Evolutionary conservation across 148 eudicot species (phyloP), one percentile per base, ranked within the genome.

Genomic region (Amaranthus cruentus): DNA sequence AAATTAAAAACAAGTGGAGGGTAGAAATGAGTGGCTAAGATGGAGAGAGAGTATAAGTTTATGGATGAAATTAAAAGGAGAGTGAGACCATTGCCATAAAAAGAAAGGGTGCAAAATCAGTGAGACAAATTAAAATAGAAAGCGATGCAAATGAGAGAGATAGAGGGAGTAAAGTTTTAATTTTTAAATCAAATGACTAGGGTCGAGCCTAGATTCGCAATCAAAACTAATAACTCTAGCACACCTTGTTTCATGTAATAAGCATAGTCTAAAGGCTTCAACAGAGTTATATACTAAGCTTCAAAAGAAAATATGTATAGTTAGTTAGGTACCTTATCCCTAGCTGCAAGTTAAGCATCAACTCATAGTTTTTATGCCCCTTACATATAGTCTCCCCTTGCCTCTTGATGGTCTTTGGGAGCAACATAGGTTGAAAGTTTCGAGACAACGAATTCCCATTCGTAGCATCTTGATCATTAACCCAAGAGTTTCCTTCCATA

Each of bases 311-410:
- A 28, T 46, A 0, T 13, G 43, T 55, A 12, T 38, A 80, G 11
- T 57, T 28, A 28, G 38, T 3, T 51, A 64, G 14, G 51, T 83
- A 93, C 98, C 98, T 91, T 82, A 93, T 91, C 60, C 98, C 98
- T 13, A 91, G 88, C 85, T 93, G 98, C 81, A 93, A 80, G 81
- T 91, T 93, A 51, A 93, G 92, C 98, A 93, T 93, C 54, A 93
- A 86, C 70, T 93, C 98, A 80, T 85, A 93, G 71, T 89, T 91
- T 78, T 89, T 91, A 79, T 93, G 97, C 48, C 95, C 98, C 73
- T 77, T 93, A 43, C 87, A 79, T 9, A 93, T 93, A 18, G 91
- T 88, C 38, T 72, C 80, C 49, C 98, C 98, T 71, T 86, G 92
- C 69, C 74, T 86, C 81, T 75, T 88, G 18, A 75, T 67, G 9